Evolutionary conservation across 345 rosid species (phyloP).

Genomic region (Populus deltoides): DNA sequence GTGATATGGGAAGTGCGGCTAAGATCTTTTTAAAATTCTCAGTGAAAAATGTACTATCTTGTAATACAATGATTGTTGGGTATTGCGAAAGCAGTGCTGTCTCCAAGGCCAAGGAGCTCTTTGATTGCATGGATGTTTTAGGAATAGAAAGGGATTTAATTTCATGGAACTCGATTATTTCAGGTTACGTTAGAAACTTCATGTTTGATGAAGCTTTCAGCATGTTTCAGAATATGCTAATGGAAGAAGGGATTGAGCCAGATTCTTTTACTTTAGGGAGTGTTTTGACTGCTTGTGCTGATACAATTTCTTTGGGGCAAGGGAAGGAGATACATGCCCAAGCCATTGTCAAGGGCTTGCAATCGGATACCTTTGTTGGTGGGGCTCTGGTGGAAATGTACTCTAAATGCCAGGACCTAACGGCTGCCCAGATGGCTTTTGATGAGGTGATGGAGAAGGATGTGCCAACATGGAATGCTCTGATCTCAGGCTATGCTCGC

Average conservation of each 20-base stretch:
- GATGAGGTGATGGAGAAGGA: conserved; percentile 41
- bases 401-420: conserved; percentile 13
- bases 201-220: conserved; percentile 40
- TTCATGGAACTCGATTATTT: conserved; percentile 65
- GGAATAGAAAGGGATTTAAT: conserved; percentile 42
- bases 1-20: conserved; percentile 45
- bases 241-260: conserved; percentile 34
- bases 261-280: conserved; percentile 63
- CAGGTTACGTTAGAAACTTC: conserved; percentile 50
- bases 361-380: conserved; percentile 53
- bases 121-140: conserved; percentile 36
- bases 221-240: conserved; percentile 38
- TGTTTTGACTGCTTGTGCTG: conserved; percentile 55
- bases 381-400: conserved; percentile 37
- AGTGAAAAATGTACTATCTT: conserved; percentile 43
- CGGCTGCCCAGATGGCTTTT: conserved; percentile 52
- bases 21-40: conserved; percentile 49
- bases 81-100: conserved; percentile 47
- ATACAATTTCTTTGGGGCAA: conserved; percentile 29
- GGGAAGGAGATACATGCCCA: conserved; percentile 49
- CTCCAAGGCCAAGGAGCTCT: conserved; percentile 45
- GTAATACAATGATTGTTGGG: conserved; percentile 62
- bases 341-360: conserved; percentile 46
- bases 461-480: conserved; percentile 45
- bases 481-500: conserved; percentile 56